Evolutionary conservation across 495 filamentous ascomycete species (phyloP).

Genomic region (Tuber melanosporum): DNA sequence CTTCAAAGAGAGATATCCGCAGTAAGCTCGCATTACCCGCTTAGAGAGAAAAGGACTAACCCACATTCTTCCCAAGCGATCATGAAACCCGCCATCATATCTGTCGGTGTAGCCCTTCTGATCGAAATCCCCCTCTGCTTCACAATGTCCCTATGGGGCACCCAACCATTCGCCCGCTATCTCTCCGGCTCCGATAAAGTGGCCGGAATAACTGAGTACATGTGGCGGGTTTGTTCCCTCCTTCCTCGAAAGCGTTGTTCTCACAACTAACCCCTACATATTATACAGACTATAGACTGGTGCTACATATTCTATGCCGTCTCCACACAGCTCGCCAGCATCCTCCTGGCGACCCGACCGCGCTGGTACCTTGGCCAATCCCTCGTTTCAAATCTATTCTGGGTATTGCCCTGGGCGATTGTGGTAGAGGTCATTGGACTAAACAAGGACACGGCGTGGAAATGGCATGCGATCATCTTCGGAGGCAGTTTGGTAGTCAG

Average conservation of each 20-base stretch:
- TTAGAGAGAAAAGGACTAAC: neutral
- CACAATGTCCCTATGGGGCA: conserved; percentile 56
- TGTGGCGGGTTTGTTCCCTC: conserved; percentile 54
- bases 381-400: conserved; percentile 58
- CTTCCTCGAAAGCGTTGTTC: neutral
- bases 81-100: conserved; percentile 52
- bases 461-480: conserved; percentile 60
- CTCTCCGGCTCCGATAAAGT: conserved; percentile 53
- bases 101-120: conserved; percentile 48
- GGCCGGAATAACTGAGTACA: conserved; percentile 56
- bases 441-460: conserved; percentile 56
- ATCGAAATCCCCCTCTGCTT: conserved; percentile 61
- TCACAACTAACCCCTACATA: conserved; percentile 4
- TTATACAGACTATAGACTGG: conserved; percentile 55
- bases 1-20: conserved; percentile 43
- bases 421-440: conserved; percentile 50
- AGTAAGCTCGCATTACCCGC: conserved; percentile 29
- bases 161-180: conserved; percentile 55
- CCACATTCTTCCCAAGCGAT: conserved; percentile 43
- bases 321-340: conserved; percentile 57
- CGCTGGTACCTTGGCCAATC: conserved; percentile 64
- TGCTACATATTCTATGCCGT: conserved; percentile 70
- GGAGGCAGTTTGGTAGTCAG: conserved; percentile 64
- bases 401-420: conserved; percentile 66
- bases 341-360: conserved; percentile 60